phyloP scores from a whole-genome alignment of 2,329 filamentous ascomycete genomes.

The Verticillium dahliae region DNA sequence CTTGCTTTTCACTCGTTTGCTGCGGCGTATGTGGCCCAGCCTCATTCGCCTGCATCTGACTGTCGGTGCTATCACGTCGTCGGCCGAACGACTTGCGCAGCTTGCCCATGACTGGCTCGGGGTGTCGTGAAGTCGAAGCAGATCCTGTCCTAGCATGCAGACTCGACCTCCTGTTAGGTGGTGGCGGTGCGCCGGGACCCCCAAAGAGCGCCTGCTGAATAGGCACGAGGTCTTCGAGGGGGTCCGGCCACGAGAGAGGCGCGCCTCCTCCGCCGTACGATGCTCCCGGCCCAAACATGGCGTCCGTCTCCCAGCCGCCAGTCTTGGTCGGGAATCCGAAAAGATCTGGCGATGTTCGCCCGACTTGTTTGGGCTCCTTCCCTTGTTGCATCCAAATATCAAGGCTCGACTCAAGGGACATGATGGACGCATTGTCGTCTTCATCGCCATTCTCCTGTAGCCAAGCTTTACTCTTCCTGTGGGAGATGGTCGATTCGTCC shows the following conservation, averaged over 20 bases:
- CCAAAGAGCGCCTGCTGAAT: slow-evolving; percentile 31
- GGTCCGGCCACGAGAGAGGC: slow-evolving; percentile 28
- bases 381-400: slow-evolving; percentile 47
- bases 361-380: slow-evolving; percentile 40
- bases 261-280: slow-evolving; percentile 19
- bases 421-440: slow-evolving; percentile 31
- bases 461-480: slow-evolving; percentile 33
- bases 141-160: slow-evolving; percentile 39
- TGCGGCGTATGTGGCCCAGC: slow-evolving; percentile 12
- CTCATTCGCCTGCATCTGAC: slow-evolving; percentile 5
- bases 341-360: slow-evolving; percentile 41
- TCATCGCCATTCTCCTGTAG: slow-evolving; percentile 31
- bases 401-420: slow-evolving; percentile 40
- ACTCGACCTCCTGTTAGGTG: slow-evolving; percentile 47
- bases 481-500: slow-evolving; percentile 34
- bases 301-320: slow-evolving; percentile 38
- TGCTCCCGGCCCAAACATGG: slow-evolving; percentile 36
- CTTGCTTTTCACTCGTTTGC: slow-evolving; percentile 18
- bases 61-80: slow-evolving; percentile 23
- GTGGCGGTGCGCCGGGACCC: slow-evolving; percentile 32
- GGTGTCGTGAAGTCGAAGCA: slow-evolving; percentile 14
- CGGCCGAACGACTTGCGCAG: slow-evolving; percentile 18
- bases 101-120: slow-evolving; percentile 11
- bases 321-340: slow-evolving; percentile 42
- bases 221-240: slow-evolving; percentile 39